These are phyloP conservation scores for Colletotrichum graminicola DNA, from an alignment of 2,329 filamentous ascomycete genomes.

Conservation along the genomic window DNA sequence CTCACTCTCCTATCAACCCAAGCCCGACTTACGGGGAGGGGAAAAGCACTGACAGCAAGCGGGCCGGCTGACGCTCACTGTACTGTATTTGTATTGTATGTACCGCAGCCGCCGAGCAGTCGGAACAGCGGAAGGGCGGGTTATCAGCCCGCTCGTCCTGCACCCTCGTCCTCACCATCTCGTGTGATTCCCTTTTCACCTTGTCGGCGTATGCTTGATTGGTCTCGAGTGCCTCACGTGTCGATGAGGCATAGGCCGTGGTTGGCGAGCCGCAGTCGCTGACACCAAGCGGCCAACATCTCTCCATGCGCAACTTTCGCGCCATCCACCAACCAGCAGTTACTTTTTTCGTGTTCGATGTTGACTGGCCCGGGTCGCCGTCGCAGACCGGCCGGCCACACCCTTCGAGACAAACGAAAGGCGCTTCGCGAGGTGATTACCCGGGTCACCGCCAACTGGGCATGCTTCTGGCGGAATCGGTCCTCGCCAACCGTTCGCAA, in stretches of 20 bases:
- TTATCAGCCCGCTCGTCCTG: slow-evolving; percentile 14
- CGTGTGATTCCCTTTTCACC: slow-evolving; percentile 14
- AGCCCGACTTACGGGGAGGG: not conserved
- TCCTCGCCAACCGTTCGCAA: slow-evolving; percentile 38
- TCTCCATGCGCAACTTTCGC: slow-evolving; percentile 14
- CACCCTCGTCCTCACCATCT: not conserved
- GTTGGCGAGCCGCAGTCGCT: slow-evolving; percentile 20
- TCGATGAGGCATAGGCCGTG: slow-evolving; percentile 4
- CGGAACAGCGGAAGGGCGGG: slow-evolving; percentile 30
- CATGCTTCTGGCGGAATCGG: slow-evolving; percentile 23
- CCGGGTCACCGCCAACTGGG: slow-evolving; percentile 18
- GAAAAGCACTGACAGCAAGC: slow-evolving; percentile 2
- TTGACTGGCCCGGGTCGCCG: slow-evolving; percentile 21
- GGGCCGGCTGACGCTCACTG: not conserved
- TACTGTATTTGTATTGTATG: not conserved
- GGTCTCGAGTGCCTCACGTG: slow-evolving; percentile 21
- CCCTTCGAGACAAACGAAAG: slow-evolving; percentile 6
- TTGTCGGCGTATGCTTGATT: slow-evolving; percentile 27
- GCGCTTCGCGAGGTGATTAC: slow-evolving; percentile 28
- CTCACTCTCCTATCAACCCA: not conserved
- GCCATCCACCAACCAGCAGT: slow-evolving; percentile 17
- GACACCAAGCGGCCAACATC: slow-evolving; percentile 30
- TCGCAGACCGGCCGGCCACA: slow-evolving; percentile 16
- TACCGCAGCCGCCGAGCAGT: slow-evolving; percentile 7
- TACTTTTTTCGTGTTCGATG: slow-evolving; percentile 30